Percentiles rank a stretch among this genome's conserved stretches.
Conservation (phyloP, 805 yeast species). For the Barnettozyma wickerhamii region DNA sequence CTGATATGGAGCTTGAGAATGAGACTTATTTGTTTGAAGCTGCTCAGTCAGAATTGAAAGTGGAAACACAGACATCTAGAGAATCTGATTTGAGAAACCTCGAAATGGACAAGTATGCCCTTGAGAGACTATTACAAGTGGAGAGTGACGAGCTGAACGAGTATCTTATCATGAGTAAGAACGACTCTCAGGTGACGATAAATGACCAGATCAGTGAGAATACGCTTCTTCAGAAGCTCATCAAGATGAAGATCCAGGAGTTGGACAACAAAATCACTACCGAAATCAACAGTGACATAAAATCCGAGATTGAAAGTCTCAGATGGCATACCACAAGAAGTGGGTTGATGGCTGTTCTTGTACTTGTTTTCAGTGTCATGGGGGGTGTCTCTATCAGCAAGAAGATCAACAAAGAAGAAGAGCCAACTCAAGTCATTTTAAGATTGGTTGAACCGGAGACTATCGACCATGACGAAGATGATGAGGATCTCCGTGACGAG, state of each 20-base stretch:
- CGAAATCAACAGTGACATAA: constrained; percentile 72
- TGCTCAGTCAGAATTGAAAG: constrained; percentile 80
- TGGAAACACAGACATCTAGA: constrained; percentile 70
- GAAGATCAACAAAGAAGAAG: constrained; percentile 29
- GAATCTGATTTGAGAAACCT: constrained; percentile 65
- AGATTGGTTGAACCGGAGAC: constrained; percentile 29
- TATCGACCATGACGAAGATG: constrained; percentile 22
- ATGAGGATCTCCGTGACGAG: constrained; percentile 28
- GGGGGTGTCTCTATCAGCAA: constrained; percentile 43
- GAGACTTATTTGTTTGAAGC: constrained; percentile 88
- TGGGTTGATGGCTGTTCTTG: constrained; percentile 73
- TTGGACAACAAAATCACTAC: constrained; percentile 81
- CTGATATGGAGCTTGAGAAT: constrained; percentile 70
- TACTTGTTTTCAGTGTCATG: constrained; percentile 59
- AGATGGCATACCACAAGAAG: constrained; percentile 93
- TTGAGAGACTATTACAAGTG: constrained; percentile 69
- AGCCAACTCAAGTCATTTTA: constrained; percentile 31
- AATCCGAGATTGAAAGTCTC: constrained; percentile 81
- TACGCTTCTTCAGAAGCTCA: constrained; percentile 63
- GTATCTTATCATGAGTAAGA: constrained; percentile 51
- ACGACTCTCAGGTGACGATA: constrained; percentile 77
- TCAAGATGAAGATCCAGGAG: constrained; percentile 72
- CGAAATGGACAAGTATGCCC: constrained; percentile 57
- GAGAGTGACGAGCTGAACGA: constrained; percentile 76
- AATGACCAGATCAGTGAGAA: constrained; percentile 86